Conservation (phyloP, 2,329 filamentous ascomycete genomes). For the Xylaria sp. region DNA sequence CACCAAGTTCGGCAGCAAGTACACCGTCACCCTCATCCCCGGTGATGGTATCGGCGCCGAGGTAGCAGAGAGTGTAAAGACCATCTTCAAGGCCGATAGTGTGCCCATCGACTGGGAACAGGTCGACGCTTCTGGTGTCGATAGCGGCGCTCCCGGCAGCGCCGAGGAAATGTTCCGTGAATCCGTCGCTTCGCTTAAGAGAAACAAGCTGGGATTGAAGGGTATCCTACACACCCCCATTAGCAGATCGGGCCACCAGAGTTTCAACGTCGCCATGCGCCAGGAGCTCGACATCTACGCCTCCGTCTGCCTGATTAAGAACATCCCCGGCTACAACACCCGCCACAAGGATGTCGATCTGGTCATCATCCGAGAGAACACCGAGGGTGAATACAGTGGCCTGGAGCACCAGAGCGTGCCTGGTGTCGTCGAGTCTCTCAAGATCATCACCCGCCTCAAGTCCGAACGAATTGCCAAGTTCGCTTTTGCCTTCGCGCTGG, state of each 20-base stretch:
- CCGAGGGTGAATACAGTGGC: slow-evolving; percentile 98
- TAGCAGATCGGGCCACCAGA: slow-evolving; percentile 95
- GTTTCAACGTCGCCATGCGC: slow-evolving; percentile 98
- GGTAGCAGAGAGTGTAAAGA: slow-evolving; percentile 97
- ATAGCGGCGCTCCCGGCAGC: slow-evolving; percentile 77
- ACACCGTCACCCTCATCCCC: slow-evolving; percentile 97
- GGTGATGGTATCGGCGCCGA: slow-evolving; percentile 99
- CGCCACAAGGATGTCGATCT: slow-evolving; percentile 97
- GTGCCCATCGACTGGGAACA: slow-evolving; percentile 99
- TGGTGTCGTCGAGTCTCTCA: slow-evolving; percentile 97
- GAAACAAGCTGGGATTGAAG: slow-evolving; percentile 99
- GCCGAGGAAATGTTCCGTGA: slow-evolving; percentile 95
- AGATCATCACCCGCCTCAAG: slow-evolving; percentile 99
- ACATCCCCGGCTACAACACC: slow-evolving; percentile 97
- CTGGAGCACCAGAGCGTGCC: slow-evolving; percentile 97
- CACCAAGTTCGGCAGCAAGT: slow-evolving; percentile 98
- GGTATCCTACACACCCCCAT: slow-evolving; percentile 98
- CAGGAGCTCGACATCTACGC: slow-evolving; percentile 99
- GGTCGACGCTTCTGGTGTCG: slow-evolving; percentile 91
- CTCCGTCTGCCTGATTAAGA: slow-evolving; percentile 97
- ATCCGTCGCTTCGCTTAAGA: slow-evolving; percentile 91
- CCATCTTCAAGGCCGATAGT: slow-evolving; percentile 99
- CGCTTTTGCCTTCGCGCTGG: slow-evolving; percentile 95
- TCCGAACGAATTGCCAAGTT: slow-evolving; percentile 99
- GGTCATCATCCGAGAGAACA: slow-evolving; percentile 99